Conservation (phyloP, 306 rosid genomes). For the Lathyrus sativus region DNA sequence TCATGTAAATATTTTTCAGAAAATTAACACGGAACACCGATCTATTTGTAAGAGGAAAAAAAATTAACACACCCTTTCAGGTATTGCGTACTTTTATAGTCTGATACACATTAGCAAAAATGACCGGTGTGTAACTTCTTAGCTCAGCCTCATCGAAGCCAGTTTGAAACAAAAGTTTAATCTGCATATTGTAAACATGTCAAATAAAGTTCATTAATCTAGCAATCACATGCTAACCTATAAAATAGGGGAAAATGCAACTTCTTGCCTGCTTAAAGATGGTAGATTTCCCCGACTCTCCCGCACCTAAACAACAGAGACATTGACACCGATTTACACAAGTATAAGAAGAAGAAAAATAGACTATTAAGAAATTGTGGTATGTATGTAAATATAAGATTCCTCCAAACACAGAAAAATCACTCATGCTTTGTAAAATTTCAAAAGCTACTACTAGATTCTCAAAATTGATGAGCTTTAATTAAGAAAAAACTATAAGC, state of each 20-base stretch:
- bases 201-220: constrained; percentile 24
- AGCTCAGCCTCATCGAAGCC: constrained; percentile 95
- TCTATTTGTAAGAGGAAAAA: constrained; percentile 65
- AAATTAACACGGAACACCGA: constrained; percentile 1
- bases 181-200: constrained; percentile 49
- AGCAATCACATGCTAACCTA: constrained; percentile 23
- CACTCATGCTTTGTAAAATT: constrained; percentile 6
- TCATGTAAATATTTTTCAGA: not conserved
- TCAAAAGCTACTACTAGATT: constrained; percentile 1
- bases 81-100: constrained; percentile 99
- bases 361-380: not conserved
- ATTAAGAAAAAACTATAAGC: constrained; percentile 2
- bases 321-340: constrained; percentile 19
- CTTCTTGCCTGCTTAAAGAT: constrained; percentile 88
- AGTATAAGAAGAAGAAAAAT: not conserved
- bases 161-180: constrained; percentile 89
- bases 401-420: constrained; percentile 21
- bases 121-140: constrained; percentile 84
- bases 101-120: constrained; percentile 98
- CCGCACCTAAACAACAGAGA: constrained; percentile 62
- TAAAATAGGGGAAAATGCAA: constrained; percentile 18
- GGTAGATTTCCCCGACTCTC: constrained; percentile 96
- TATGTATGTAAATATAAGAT: constrained; percentile 7
- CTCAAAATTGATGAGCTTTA: not conserved
- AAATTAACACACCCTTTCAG: constrained; percentile 99